phyloP scores from a whole-genome alignment of 495 filamentous ascomycete species.

The Xylaria intraflava region DNA sequence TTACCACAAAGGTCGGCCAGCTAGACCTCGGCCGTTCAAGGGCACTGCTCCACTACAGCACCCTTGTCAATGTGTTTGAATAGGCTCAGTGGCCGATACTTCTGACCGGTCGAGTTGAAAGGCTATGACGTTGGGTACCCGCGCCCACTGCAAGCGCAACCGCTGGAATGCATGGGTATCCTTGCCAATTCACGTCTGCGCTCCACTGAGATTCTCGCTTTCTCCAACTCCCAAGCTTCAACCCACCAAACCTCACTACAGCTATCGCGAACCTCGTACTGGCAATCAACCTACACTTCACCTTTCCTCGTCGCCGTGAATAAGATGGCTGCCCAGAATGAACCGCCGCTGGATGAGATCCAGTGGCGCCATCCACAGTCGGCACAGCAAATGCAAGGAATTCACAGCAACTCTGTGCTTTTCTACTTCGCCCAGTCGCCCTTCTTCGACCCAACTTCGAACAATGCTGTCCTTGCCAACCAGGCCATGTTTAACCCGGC shows the following conservation, averaged over 20 bases:
- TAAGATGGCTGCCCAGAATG: constrained; percentile 35
- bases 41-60: too few species aligned
- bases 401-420: constrained; percentile 63
- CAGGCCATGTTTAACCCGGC: constrained; percentile 68
- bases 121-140: neutral
- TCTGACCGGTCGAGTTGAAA: too few species aligned
- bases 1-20: too few species aligned
- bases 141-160: neutral
- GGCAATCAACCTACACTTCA: too few species aligned
- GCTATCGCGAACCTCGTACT: neutral
- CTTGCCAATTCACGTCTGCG: constrained; percentile 1
- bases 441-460: constrained; percentile 85
- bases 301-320: neutral
- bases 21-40: too few species aligned
- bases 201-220: constrained; percentile 7
- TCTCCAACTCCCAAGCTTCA: neutral
- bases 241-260: neutral
- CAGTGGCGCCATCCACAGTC: constrained; percentile 61
- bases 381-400: constrained; percentile 51
- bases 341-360: constrained; percentile 67
- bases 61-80: too few species aligned
- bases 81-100: too few species aligned
- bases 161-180: constrained; percentile 2
- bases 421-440: constrained; percentile 87
- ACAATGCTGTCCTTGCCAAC: constrained; percentile 70